Conservation (phyloP, 116 monocot genomes). For the Iris pallida region DNA sequence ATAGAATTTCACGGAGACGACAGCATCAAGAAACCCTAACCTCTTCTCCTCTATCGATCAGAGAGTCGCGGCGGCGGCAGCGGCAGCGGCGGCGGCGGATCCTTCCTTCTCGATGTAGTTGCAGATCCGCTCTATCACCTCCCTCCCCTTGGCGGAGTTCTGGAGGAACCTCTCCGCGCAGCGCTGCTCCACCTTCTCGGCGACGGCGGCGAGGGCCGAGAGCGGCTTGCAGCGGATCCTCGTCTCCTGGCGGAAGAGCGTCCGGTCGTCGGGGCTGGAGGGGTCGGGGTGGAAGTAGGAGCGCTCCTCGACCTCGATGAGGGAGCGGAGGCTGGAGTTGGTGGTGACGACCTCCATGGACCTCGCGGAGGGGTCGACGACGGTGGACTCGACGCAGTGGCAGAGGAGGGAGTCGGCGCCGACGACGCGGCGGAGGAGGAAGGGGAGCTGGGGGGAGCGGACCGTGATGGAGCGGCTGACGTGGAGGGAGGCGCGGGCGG, state of each 20-base stretch:
- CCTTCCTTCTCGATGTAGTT: slow-evolving; percentile 60
- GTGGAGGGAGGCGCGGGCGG: slow-evolving; percentile 43
- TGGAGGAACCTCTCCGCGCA: slow-evolving; percentile 89
- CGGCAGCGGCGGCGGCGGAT: slow-evolving; percentile 2
- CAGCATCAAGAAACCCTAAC: slow-evolving; percentile 1
- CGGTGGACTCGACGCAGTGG: slow-evolving; percentile 85
- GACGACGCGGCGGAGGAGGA: slow-evolving; percentile 71
- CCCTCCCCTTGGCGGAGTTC: slow-evolving; percentile 87
- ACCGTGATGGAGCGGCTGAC: slow-evolving; percentile 81
- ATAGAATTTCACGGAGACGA: too few species aligned
- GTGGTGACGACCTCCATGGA: slow-evolving; percentile 78
- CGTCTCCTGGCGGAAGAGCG: slow-evolving; percentile 81
- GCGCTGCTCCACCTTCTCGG: slow-evolving; percentile 83
- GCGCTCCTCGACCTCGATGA: slow-evolving; percentile 89
- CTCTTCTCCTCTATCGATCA: not conserved
- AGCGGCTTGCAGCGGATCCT: slow-evolving; percentile 82
- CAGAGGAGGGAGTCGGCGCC: slow-evolving; percentile 46
- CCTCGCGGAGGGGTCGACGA: slow-evolving; percentile 52
- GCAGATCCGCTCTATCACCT: slow-evolving; percentile 89
- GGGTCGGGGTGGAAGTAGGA: slow-evolving; percentile 77
- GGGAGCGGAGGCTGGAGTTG: slow-evolving; percentile 55
- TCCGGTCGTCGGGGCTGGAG: slow-evolving; percentile 54
- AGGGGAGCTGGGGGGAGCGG: slow-evolving; percentile 74
- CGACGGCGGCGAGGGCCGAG: slow-evolving; percentile 70
- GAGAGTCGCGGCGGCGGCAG: not conserved